Evolutionary conservation across 495 filamentous ascomycete species (phyloP).

Genomic region (Sphaerosporella brunnea): DNA sequence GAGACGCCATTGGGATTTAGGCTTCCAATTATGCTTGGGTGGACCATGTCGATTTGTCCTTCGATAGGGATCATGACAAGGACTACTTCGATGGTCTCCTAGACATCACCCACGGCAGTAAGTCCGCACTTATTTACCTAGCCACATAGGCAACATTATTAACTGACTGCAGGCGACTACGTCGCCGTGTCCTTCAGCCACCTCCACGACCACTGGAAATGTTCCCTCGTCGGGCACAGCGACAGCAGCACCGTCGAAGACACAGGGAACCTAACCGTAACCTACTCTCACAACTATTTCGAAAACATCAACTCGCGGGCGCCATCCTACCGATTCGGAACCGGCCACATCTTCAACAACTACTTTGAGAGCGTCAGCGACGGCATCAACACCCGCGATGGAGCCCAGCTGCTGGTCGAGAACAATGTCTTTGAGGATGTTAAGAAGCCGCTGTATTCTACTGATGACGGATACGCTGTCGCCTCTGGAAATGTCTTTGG

Average conservation of each 20-base stretch:
- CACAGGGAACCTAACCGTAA: conserved; percentile 39
- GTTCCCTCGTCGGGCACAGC: conserved; percentile 43
- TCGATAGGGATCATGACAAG: conserved; percentile 37
- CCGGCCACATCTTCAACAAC: conserved; percentile 35
- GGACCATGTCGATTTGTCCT: conserved; percentile 49
- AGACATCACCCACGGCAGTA: conserved; percentile 39
- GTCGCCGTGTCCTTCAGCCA: conserved; percentile 34
- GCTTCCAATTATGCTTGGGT: conserved; percentile 44
- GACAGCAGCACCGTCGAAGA: conserved; percentile 34
- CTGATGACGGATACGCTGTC: conserved; percentile 39
- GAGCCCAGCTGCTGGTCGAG: conserved; percentile 46
- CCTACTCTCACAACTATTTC: conserved; percentile 47
- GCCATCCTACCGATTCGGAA: conserved; percentile 47
- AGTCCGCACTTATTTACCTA: conserved; percentile 19
- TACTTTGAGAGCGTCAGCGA: conserved; percentile 32
- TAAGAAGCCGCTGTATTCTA: conserved; percentile 36
- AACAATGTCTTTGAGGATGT: conserved; percentile 38
- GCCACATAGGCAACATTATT: neutral
- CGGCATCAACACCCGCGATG: conserved; percentile 47
- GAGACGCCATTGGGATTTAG: conserved; percentile 44
- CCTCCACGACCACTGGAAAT: conserved; percentile 48
- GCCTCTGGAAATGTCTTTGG: conserved; percentile 44
- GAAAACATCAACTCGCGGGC: conserved; percentile 41
- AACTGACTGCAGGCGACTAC: conserved; percentile 25
- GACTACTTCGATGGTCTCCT: conserved; percentile 53